phyloP scores from a whole-genome alignment of 1,284 basidiomycete species.

The Omphalotus olearius region DNA sequence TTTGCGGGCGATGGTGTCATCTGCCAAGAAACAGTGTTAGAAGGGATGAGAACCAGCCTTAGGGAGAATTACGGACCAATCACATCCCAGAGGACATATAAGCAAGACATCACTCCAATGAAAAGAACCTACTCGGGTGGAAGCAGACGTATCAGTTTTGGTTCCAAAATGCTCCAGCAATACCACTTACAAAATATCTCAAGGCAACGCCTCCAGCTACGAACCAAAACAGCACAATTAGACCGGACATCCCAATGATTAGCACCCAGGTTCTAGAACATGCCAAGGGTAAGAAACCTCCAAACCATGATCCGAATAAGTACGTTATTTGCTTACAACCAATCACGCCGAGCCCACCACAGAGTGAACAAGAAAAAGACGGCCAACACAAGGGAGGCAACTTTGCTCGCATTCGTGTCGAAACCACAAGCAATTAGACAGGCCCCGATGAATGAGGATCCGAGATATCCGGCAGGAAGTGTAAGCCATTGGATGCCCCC shows the following conservation, averaged over 20 bases:
- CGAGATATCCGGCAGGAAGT: slow-evolving; percentile 89
- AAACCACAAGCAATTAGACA: slow-evolving; percentile 90
- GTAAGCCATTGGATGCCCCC: slow-evolving; percentile 88
- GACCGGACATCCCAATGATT: slow-evolving; percentile 70
- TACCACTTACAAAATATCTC: slow-evolving; percentile 57
- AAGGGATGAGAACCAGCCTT: neutral
- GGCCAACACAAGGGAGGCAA: slow-evolving; percentile 81
- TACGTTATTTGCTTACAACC: slow-evolving; percentile 52
- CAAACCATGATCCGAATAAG: no score
- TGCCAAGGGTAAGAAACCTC: neutral
- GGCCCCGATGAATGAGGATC: slow-evolving; percentile 81
- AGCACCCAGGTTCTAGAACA: slow-evolving; percentile 62
- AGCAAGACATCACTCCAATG: slow-evolving; percentile 87
- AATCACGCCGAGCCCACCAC: slow-evolving; percentile 84
- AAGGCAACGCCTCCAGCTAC: slow-evolving; percentile 69
- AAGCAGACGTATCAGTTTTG: no score
- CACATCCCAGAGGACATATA: slow-evolving; percentile 88
- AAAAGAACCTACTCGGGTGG: neutral
- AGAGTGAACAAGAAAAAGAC: slow-evolving; percentile 90
- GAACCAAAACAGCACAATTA: slow-evolving; percentile 84
- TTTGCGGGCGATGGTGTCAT: slow-evolving; percentile 88
- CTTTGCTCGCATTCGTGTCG: slow-evolving; percentile 89
- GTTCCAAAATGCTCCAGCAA: neutral
- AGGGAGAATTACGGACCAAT: slow-evolving; percentile 48
- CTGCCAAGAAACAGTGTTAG: slow-evolving; percentile 22